Base-by-base conservation (phyloP, 2,329 filamentous ascomycete species). In the Diaporthe vexans region DNA sequence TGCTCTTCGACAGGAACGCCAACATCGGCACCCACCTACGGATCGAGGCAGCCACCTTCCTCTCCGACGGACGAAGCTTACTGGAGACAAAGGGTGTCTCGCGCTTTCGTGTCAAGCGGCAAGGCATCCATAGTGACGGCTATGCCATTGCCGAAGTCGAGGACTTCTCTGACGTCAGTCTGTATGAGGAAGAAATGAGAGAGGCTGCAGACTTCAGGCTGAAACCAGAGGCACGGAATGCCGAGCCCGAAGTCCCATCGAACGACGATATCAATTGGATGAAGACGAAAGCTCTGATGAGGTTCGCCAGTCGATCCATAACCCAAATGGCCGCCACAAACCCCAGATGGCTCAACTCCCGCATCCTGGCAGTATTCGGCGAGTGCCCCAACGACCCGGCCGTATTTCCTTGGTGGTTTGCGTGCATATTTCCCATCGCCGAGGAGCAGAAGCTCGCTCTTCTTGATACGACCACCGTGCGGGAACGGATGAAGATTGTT, bases 381-480 rank as follows among this genome's bases (percentile, higher is more conserved):
- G 90, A 93, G 74, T 93, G 92, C 26, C 95, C 95, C 0, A 86
- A 90, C 21, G 94, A 97, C 79, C 92, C 94, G 0, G 92, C 92
- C 4, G 82, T 91, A 1, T 97, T 98, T 77, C 94, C 95, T 0
- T 98, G 95, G 88, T 98, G 95, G 95, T 93, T 98, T 77, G 95
- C 94, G 13, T 94, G 91, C 79, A 91, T 97, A 26, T 83, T 97
- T 17, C 95, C 95, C 0, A 91, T 97, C 51, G 88, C 90, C 19
- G 94, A 97, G 35, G 85, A 91, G 37, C 93, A 97, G 79, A 97
- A 96, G 81, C 97, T 97, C 78, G 87, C 89, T 17, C 84, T 98
- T 26, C 84, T 98, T 19, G 87, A 87, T 17, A 93, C 93, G 7
- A 92, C 88, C 4, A 96, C 94, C 77, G 94, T 97, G 6, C 88